Evolutionary conservation across 345 rosid genomes (phyloP), one percentile per base, ranked within the genome.

Genomic region (Syzygium jambos): DNA sequence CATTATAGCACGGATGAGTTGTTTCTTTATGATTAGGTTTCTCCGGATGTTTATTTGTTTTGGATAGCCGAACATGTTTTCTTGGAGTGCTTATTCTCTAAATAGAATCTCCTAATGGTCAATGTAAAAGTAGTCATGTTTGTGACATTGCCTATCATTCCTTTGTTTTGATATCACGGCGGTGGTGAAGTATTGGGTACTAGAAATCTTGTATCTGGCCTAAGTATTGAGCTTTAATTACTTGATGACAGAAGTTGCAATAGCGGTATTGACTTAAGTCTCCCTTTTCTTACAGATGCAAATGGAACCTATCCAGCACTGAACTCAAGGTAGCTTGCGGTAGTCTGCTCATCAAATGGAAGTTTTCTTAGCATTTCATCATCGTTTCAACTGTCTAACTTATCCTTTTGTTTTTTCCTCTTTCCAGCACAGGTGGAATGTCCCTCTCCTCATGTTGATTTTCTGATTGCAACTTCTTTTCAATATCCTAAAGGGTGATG

Each of bases 351-450:
- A 53, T 61, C 85, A 78, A 17, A 38, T 13, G 34, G 27, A 51
- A 22, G 86, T 38, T 3, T 21, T 12, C 27, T 55, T 13, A 6
- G 16, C 14, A 73, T 53, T 89, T 34, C 61, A 57, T 51, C 59
- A 43, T 73, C 55, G 30, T 22, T 23, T 86, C 41, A 53, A 11
- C 21, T 77, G 49, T 38, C 61, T 84, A 55, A 65, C 53, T 43
- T 41, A 29, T 27, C 86, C 86, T 55, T 80, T 38, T 87, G 83
- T 52, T 90, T 53, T 89, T 91, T 84, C 83, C 86, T 87, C 89
- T 92, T 91, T 95, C 94, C 94, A 96, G 98, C 92, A 55, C 90
- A 89, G 92, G 97, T 93, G 94, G 82, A 41, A 90, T 90, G 89
- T 90, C 91, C 85, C 92, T 92, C 90, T 87, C 57, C 88, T 23